Evolutionary conservation across 768 basidiomycete genomes (phyloP).

Genomic region (Phanerochaete carnosa): DNA sequence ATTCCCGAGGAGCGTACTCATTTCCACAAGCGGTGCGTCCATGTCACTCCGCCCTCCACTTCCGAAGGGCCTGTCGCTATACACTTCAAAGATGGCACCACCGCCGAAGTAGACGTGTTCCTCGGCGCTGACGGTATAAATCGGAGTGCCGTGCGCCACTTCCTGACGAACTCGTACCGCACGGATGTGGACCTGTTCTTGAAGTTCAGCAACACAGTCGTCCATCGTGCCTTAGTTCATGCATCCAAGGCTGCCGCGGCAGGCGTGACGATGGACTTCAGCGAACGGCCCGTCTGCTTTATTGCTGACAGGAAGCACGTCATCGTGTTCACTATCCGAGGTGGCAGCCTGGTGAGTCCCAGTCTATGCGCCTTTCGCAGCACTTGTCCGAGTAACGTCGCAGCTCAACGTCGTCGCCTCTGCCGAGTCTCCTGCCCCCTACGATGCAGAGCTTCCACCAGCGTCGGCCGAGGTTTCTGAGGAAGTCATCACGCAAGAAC

Average conservation of each 20-base stretch:
- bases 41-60: neutral
- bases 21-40: conserved; percentile 47
- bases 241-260: conserved; percentile 34
- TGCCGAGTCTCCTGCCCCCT: conserved; percentile 24
- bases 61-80: conserved; percentile 21
- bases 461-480: conserved; percentile 36
- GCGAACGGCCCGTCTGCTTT: conserved; percentile 36
- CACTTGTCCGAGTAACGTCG: neutral
- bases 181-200: conserved; percentile 23
- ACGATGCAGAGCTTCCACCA: conserved; percentile 17
- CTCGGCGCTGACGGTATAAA: conserved; percentile 39
- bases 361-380: neutral
- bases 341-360: conserved; percentile 34
- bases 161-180: conserved; percentile 31
- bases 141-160: conserved; percentile 35
- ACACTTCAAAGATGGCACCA: conserved; percentile 47
- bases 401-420: conserved; percentile 45
- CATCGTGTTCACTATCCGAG: conserved; percentile 48
- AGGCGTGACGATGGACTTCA: conserved; percentile 40
- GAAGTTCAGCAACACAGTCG: conserved; percentile 43
- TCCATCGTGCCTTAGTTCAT: conserved; percentile 47
- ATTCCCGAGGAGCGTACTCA: conserved; percentile 40
- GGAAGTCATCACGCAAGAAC: conserved; percentile 36
- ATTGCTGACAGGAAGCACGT: conserved; percentile 51
- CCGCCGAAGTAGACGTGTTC: conserved; percentile 43